Evolutionary conservation across 2,329 filamentous ascomycete genomes (phyloP).

Genomic region (Cordyceps militaris): DNA sequence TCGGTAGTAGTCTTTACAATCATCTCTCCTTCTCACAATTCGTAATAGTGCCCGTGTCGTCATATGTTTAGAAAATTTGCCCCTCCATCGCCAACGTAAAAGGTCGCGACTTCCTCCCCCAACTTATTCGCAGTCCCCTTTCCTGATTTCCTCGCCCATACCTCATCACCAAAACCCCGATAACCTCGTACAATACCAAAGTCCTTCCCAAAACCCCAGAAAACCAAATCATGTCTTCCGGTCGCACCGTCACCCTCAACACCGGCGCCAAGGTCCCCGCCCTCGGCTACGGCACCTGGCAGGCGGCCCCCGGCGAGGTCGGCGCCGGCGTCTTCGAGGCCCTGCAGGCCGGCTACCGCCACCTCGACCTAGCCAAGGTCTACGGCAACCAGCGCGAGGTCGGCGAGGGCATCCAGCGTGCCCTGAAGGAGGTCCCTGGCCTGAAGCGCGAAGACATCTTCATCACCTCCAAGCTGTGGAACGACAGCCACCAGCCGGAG

Average conservation of each 20-base stretch:
- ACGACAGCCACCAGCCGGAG: constrained; percentile 54
- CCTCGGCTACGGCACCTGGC: constrained; percentile 55
- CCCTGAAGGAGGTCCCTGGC: constrained; percentile 39
- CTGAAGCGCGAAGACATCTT: constrained; percentile 50
- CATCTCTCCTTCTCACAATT: background rate
- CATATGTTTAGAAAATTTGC: constrained; percentile 8
- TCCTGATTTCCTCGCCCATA: background rate
- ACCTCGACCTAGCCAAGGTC: constrained; percentile 47
- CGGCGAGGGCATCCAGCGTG: constrained; percentile 46
- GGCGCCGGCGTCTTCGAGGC: constrained; percentile 57
- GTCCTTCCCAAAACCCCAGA: background rate
- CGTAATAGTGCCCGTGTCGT: background rate
- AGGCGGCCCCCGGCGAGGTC: constrained; percentile 58
- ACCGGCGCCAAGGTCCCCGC: constrained; percentile 55
- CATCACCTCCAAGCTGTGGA: constrained; percentile 61
- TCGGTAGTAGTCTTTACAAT: background rate
- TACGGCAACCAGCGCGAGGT: constrained; percentile 61
- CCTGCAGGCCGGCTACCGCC: constrained; percentile 56
- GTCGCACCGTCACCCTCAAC: constrained; percentile 46
- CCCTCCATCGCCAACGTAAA: constrained; percentile 6
- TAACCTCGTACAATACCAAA: background rate
- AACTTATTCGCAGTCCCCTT: too few species aligned
- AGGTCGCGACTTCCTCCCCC: background rate
- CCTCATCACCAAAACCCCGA: background rate
- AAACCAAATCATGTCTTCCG: constrained; percentile 43